These are phyloP conservation scores for Aspergillus quadrilineatus DNA, from an alignment of 2,329 filamentous ascomycete genomes.

Conservation along the genomic window DNA sequence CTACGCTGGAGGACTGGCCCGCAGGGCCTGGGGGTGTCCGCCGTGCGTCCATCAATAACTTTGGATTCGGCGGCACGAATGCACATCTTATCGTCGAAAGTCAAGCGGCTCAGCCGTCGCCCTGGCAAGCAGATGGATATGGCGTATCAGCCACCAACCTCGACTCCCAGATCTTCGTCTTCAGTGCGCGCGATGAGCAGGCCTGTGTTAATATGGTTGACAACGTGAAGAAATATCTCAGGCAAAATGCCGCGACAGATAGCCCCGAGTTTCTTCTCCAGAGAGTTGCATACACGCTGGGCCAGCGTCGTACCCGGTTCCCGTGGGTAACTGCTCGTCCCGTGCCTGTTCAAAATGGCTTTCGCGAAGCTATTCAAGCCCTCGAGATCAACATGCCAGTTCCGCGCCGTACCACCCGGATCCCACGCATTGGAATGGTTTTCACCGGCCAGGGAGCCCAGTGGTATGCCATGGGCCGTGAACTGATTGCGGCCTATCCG, in stretches of 20 bases:
- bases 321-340: not conserved
- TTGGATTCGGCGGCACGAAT: constrained; percentile 22
- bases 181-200: not conserved
- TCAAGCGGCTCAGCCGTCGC: not conserved
- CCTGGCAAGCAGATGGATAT: not conserved
- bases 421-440: not conserved
- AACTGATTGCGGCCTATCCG: not conserved
- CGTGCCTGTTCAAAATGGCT: not conserved
- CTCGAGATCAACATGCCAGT: not conserved
- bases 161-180: not conserved
- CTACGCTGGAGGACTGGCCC: not conserved
- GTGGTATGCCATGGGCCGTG: not conserved
- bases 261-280: not conserved
- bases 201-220: not conserved
- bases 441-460: not conserved
- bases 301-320: not conserved
- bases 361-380: not conserved
- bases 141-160: not conserved
- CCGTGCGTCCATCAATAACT: constrained; percentile 21
- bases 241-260: not conserved
- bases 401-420: too few species aligned
- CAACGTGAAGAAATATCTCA: not conserved
- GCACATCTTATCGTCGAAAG: constrained; percentile 14
- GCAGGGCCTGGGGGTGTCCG: not conserved
- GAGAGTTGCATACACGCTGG: not conserved